Base-by-base conservation (phyloP, 2,329 filamentous ascomycete species). In the Scedosporium dehoogii region DNA sequence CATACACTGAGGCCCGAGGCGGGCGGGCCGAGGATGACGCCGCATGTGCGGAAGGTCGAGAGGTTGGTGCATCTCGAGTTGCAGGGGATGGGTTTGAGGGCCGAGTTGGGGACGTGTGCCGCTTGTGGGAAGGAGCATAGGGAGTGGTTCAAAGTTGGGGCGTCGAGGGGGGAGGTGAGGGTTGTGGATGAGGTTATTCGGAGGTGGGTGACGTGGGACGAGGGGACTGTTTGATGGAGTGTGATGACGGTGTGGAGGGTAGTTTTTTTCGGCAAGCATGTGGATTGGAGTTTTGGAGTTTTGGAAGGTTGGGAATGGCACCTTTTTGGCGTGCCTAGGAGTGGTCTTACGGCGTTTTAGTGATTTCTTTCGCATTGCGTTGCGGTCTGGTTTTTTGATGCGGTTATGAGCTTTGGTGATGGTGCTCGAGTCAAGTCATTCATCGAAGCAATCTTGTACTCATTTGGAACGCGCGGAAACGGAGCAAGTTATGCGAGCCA, bases 81-180 rank as follows among this genome's bases (percentile, higher is more conserved):
- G n/a, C 80, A 80, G 73, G 73, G 86, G 76, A 63, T 85, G 80
- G 76, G 83, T 1, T 66, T 85, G 64, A 76, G 84, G 64, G 74
- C 76, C 62, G 75, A 85, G 72, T 73, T 75, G 57, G 77, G 74
- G 18, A 83, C 83, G 60, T 99, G 94, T 69, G 79, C 80, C 4
- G 82, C 85, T 1, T 99, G 94, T 71, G 92, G 92, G 1, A 87
- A 86, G 70, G 87, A 91, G 68, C 94, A 99, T 73, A 80, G 88
- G 60, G 94, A 99, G 76, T 99, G 93, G 93, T 99, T 99, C 72
- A 90, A 96, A 75, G 86, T 97, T 1, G 85, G 90, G 65, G 90
- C 90, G 0, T 87, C 79, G 23, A 83, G 86, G 66, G 81, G 87
- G 29, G 90, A 87, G 0, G 81, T 97, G 3, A 84, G 81, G 64